Conservation (phyloP, 306 rosid species). For the Parietaria judaica region DNA sequence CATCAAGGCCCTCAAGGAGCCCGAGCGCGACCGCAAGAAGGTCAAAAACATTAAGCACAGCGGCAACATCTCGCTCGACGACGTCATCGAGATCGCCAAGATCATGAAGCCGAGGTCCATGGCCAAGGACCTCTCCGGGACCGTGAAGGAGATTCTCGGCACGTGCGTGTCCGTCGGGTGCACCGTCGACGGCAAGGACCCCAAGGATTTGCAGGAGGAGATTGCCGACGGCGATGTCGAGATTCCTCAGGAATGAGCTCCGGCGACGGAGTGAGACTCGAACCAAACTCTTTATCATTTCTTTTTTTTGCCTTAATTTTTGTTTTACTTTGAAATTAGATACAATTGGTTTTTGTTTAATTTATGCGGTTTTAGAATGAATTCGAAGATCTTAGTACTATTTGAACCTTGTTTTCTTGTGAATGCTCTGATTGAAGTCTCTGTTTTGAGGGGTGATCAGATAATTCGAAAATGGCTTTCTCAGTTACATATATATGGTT, state of each 20-base stretch:
- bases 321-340: slow-evolving; percentile 20
- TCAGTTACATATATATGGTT: slow-evolving; percentile 8
- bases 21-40: slow-evolving; percentile 85
- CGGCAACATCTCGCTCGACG: slow-evolving; percentile 75
- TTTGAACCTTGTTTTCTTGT: background rate
- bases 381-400: slow-evolving; percentile 2
- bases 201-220: slow-evolving; percentile 86
- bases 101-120: slow-evolving; percentile 66
- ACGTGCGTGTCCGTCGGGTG: slow-evolving; percentile 92
- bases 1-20: slow-evolving; percentile 81
- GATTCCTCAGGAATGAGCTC: slow-evolving; percentile 62
- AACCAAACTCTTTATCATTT: background rate
- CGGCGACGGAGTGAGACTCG: background rate
- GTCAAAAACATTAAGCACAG: slow-evolving; percentile 69
- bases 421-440: background rate
- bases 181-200: slow-evolving; percentile 76
- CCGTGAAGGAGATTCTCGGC: slow-evolving; percentile 75
- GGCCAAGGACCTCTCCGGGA: slow-evolving; percentile 72
- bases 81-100: slow-evolving; percentile 85
- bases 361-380: slow-evolving; percentile 18
- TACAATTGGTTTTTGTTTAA: slow-evolving; percentile 20
- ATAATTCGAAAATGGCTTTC: slow-evolving; percentile 17
- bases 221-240: slow-evolving; percentile 70
- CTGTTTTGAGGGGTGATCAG: slow-evolving; percentile 31
- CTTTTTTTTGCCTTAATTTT: background rate